phyloP scores from a whole-genome alignment of 306 rosid species.

The Vigna hirtella region DNA sequence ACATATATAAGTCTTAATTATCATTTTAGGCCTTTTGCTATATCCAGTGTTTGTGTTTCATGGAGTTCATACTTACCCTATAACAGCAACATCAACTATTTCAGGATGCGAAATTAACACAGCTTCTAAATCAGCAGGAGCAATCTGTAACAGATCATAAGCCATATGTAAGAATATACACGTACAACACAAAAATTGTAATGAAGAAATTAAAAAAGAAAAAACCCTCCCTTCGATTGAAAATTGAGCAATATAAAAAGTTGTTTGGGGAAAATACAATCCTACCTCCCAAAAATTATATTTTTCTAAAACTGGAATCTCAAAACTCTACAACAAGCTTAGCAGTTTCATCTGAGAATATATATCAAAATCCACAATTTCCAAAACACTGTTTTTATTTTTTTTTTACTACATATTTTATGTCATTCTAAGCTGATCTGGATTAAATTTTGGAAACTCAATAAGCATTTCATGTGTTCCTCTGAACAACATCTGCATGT shows the following conservation, averaged over 20 bases:
- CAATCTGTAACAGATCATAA: constrained; percentile 50
- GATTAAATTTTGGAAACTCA: constrained; percentile 12
- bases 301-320: not conserved
- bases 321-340: not conserved
- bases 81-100: constrained; percentile 56
- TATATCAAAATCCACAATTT: constrained; percentile 16
- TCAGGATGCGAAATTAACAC: constrained; percentile 54
- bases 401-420: not conserved
- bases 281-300: not conserved
- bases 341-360: constrained; percentile 12
- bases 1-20: not conserved
- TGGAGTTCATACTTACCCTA: constrained; percentile 42
- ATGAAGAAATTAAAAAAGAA: not conserved
- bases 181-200: not conserved
- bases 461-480: constrained; percentile 11
- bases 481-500: constrained; percentile 5
- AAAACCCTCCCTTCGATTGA: not conserved
- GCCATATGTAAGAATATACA: constrained; percentile 25
- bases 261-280: not conserved
- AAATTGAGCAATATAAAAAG: constrained; percentile 1
- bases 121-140: constrained; percentile 64
- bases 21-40: not conserved
- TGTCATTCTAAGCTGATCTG: constrained; percentile 22
- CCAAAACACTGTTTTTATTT: not conserved
- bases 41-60: not conserved